Evolutionary conservation across 192 early-diverging fungal species (phyloP).

Genomic region (Gamsiella multidivaricata): DNA sequence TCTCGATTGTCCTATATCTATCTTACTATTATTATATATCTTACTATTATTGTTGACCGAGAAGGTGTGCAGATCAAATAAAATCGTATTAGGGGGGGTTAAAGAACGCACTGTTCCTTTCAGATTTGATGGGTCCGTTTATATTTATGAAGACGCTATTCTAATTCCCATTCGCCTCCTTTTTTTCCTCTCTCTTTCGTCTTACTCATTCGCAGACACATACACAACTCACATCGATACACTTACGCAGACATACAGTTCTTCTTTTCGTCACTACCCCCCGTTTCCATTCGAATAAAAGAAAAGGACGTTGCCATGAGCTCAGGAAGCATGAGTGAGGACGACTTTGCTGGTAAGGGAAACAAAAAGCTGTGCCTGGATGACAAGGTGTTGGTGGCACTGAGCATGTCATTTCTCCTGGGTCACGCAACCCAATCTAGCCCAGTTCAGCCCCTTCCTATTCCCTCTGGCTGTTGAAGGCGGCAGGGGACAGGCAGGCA

Average conservation of each 20-base stretch:
- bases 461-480: background rate
- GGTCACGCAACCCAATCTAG: background rate
- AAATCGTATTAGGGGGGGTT: too few species aligned
- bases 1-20: too few species aligned
- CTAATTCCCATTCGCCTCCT: background rate
- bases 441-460: background rate
- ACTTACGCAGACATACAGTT: background rate
- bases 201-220: background rate
- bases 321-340: slow-evolving; percentile 45
- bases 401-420: background rate
- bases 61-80: too few species aligned
- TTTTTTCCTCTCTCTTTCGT: slow-evolving; percentile 13
- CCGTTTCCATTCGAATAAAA: too few species aligned
- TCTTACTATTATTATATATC: too few species aligned
- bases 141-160: background rate
- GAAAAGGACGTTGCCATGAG: too few species aligned
- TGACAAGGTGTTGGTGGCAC: background rate
- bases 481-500: too few species aligned
- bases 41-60: too few species aligned
- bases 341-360: slow-evolving; percentile 47
- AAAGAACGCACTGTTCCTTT: too few species aligned
- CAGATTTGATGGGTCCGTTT: too few species aligned
- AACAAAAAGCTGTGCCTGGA: background rate
- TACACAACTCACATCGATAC: background rate
- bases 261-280: background rate